These are phyloP conservation scores for Spergularia marina DNA, from an alignment of 148 eudicot species.

Conservation along the genomic window DNA sequence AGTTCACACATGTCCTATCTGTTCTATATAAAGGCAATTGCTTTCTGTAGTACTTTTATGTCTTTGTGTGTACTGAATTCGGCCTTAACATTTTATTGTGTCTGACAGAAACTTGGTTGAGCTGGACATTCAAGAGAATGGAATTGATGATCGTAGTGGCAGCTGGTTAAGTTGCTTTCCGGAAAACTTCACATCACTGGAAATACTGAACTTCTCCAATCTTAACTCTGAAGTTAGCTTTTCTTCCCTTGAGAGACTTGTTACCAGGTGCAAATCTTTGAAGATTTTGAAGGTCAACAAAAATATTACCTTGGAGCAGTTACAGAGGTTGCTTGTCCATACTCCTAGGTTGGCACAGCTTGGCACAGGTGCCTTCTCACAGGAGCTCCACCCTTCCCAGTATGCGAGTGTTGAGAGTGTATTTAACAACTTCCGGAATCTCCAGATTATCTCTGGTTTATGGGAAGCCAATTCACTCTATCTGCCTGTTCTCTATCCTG, in stretches of 20 bases:
- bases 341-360: slow-evolving; percentile 64
- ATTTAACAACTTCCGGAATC: slow-evolving; percentile 47
- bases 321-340: slow-evolving; percentile 51
- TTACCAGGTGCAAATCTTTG: slow-evolving; percentile 59
- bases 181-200: slow-evolving; percentile 58
- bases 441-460: slow-evolving; percentile 57
- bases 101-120: slow-evolving; percentile 68
- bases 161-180: slow-evolving; percentile 80
- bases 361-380: slow-evolving; percentile 70
- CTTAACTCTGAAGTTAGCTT: slow-evolving; percentile 59
- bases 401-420: slow-evolving; percentile 39
- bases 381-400: slow-evolving; percentile 52
- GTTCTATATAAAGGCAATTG: not conserved
- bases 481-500: slow-evolving; percentile 55
- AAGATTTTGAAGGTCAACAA: slow-evolving; percentile 62
- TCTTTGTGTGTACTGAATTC: not conserved
- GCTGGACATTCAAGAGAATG: slow-evolving; percentile 78
- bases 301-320: slow-evolving; percentile 52
- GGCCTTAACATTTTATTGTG: not conserved
- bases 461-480: slow-evolving; percentile 52
- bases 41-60: not conserved
- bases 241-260: slow-evolving; percentile 59
- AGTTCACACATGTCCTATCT: not conserved
- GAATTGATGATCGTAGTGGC: slow-evolving; percentile 61
- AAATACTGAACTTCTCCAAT: slow-evolving; percentile 67